These are phyloP conservation scores for Cytidiella melzeri DNA, from an alignment of 768 basidiomycete genomes.

Conservation along the genomic window DNA sequence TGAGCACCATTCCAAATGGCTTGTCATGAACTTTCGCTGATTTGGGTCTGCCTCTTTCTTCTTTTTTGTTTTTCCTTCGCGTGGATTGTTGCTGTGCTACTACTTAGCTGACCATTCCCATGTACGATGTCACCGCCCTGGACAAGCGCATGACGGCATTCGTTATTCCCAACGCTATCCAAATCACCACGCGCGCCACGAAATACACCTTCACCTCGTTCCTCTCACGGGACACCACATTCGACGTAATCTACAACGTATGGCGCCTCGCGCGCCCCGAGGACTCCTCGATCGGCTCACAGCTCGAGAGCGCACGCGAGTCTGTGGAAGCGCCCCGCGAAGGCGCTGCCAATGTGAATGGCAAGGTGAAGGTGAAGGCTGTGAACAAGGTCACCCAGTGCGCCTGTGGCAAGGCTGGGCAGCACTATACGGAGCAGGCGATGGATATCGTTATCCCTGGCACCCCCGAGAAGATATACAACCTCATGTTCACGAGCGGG, in stretches of 20 bases:
- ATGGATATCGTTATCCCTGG: conserved; percentile 80
- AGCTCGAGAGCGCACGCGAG: conserved; percentile 15
- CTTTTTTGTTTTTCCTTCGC: background rate
- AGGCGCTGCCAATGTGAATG: conserved; percentile 8
- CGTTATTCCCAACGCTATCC: conserved; percentile 95
- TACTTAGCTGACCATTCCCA: conserved; percentile 74
- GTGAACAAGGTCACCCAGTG: conserved; percentile 62
- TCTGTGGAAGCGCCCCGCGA: conserved; percentile 20
- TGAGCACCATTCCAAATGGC: too few relatives aligned
- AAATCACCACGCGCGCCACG: conserved; percentile 72
- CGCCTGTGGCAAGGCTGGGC: conserved; percentile 60
- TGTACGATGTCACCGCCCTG: conserved; percentile 76
- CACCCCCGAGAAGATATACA: conserved; percentile 92
- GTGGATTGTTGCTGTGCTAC: conserved; percentile 10
- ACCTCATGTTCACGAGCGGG: conserved; percentile 91
- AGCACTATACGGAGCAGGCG: conserved; percentile 67
- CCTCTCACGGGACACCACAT: conserved; percentile 92
- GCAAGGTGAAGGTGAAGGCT: conserved; percentile 14
- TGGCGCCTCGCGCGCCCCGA: conserved; percentile 89
- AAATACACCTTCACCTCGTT: conserved; percentile 97
- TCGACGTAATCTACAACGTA: conserved; percentile 92
- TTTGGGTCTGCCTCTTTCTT: background rate
- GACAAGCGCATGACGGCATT: conserved; percentile 99
- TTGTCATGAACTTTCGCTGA: too few relatives aligned
- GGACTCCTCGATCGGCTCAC: conserved; percentile 21